Percentiles rank a stretch among this genome's conserved stretches.
These are phyloP conservation scores for Rhynchospora pubera DNA, from an alignment of 176 grass and related monocot species.

Conservation along the genomic window DNA sequence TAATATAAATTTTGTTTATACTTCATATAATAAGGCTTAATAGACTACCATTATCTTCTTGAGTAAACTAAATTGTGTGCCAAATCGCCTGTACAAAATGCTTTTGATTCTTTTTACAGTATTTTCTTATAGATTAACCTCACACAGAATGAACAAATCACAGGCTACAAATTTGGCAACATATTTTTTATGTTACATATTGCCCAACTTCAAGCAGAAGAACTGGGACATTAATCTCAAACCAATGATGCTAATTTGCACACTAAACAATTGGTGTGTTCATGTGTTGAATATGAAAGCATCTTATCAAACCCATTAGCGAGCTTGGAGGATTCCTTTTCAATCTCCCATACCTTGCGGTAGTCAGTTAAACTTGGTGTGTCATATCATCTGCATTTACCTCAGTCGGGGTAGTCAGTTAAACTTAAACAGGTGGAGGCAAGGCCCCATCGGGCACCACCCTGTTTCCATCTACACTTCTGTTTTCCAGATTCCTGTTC, in stretches of 20 bases:
- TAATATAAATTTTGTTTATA: neutral
- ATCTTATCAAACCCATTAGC: neutral
- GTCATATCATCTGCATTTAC: slow-evolving; percentile 6
- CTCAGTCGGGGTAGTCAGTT: neutral
- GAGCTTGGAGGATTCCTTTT: neutral
- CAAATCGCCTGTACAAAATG: neutral
- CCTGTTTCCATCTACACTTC: no score
- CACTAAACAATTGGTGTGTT: neutral
- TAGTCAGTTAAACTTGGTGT: no score
- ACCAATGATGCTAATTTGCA: neutral
- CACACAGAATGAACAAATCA: neutral
- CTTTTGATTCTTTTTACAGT: neutral
- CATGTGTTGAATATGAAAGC: neutral
- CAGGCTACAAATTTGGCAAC: neutral
- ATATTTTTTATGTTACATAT: neutral
- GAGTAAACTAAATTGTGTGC: neutral
- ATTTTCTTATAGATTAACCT: neutral
- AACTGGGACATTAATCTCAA: neutral
- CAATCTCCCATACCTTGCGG: neutral
- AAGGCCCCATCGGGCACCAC: neutral
- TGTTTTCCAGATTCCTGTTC: slow-evolving; percentile 45
- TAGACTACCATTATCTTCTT: neutral
- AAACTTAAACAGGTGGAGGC: slow-evolving; percentile 9
- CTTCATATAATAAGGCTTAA: neutral
- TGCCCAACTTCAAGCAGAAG: neutral